Evolutionary conservation across 1,284 basidiomycete species (phyloP).

Genomic region (Stygiomarasmius scandens): DNA sequence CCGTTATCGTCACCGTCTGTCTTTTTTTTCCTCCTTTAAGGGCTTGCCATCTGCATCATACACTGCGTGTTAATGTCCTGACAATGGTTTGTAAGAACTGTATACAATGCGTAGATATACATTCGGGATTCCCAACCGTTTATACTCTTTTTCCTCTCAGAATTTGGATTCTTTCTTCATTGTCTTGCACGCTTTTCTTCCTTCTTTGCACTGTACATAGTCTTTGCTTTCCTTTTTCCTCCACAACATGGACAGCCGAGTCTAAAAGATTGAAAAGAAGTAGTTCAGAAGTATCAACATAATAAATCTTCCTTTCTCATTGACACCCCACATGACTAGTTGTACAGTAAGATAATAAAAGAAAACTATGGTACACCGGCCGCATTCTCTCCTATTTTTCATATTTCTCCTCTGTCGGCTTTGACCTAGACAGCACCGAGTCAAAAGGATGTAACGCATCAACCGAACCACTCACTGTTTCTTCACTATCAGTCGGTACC

Average conservation of each 20-base stretch:
- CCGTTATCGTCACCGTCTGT: not conserved
- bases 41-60: not conserved
- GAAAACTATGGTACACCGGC: not conserved
- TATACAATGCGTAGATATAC: conserved; percentile 1
- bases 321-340: too few relatives aligned
- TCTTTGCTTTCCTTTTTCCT: not conserved
- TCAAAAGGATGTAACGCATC: not conserved
- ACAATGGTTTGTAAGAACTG: conserved; percentile 5
- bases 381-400: not conserved
- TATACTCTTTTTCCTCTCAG: not conserved
- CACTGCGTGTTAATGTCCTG: conserved; percentile 1
- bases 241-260: not conserved
- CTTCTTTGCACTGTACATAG: not conserved
- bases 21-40: not conserved
- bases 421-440: conserved; percentile 24
- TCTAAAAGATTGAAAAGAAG: not conserved
- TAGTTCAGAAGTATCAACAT: not conserved
- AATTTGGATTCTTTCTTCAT: not conserved
- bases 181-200: not conserved
- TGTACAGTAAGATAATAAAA: not conserved
- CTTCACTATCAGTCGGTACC: conserved; percentile 25
- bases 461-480: conserved; percentile 21
- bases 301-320: too few relatives aligned
- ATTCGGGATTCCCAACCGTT: not conserved
- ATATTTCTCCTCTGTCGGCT: conserved; percentile 30